Conservation (phyloP, 805 yeast genomes). For the Cyberlindnera petersonii region DNA sequence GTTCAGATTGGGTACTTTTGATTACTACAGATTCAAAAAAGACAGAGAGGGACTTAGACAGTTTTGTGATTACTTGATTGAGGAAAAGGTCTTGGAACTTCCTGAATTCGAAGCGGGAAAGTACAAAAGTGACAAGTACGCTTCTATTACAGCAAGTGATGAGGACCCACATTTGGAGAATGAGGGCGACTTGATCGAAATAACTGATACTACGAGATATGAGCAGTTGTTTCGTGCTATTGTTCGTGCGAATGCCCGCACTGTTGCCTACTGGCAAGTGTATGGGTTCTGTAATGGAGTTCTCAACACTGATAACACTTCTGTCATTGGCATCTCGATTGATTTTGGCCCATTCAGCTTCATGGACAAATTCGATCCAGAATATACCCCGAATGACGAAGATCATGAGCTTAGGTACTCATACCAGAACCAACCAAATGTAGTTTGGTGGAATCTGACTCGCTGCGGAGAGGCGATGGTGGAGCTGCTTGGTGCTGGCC, state of each 20-base stretch:
- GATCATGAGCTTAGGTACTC: constrained; percentile 71
- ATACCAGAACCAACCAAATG: constrained; percentile 77
- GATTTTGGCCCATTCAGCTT: constrained; percentile 96
- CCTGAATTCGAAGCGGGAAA: constrained; percentile 27
- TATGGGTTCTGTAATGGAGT: constrained; percentile 95
- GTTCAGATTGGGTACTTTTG: constrained; percentile 88
- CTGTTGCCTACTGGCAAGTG: constrained; percentile 82
- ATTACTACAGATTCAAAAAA: constrained; percentile 69
- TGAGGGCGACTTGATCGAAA: constrained; percentile 13
- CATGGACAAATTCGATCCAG: constrained; percentile 78
- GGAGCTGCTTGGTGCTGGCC: constrained; percentile 73
- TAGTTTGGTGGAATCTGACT: constrained; percentile 91
- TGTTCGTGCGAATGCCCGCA: constrained; percentile 65
- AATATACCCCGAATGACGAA: constrained; percentile 86
- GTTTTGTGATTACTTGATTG: constrained; percentile 70
- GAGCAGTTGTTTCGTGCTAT: constrained; percentile 70
- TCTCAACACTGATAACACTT: constrained; percentile 89
- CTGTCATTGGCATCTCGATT: constrained; percentile 80
- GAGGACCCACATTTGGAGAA: constrained; percentile 1
- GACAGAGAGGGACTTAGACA: constrained; percentile 58
- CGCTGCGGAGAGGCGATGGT: constrained; percentile 82
- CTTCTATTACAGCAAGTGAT: constrained; percentile 25
- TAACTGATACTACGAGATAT: constrained; percentile 50
- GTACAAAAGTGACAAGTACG: constrained; percentile 21
- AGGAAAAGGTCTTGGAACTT: constrained; percentile 46